Base-by-base conservation (phyloP, 108 stramenopile species). In the Thalassiosira profunda region DNA sequence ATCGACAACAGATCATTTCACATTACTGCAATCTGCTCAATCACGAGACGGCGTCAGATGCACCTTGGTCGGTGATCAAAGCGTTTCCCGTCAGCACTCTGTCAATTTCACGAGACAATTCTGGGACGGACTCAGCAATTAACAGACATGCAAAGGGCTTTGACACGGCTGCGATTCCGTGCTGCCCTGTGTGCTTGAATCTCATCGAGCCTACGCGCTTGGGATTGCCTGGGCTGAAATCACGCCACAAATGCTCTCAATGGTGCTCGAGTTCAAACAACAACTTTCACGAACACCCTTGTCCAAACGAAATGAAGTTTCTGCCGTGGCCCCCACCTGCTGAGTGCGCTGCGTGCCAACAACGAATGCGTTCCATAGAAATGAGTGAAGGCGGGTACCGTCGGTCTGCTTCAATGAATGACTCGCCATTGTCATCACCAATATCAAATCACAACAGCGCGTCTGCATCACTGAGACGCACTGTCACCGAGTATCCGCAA, bases 101-200 rank as follows among this genome's bases (percentile, higher is more conserved):
- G 6, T 57, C 79, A 41, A 48, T 40, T n/a, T 5, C 34, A 15
- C 51, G 37, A 14, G 46, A 12, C 36, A 36, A 44, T 21, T n/a
- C 44, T 20, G 41, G 43, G 58, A 49, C 41, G 5, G 52, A 40
- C 37, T 28, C 20, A 36, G 48, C 29, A 6, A 40, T 53, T 5
- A 67, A 66, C 12, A 40, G 51, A 31, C 34, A 52, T 34, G 38
- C 34, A 57, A 52, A 7, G 30, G 18, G 24, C 7, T 12, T 26
- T 58, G 44, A 72, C 24, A 41, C 58, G 57, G 51, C 68, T 43
- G 46, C 55, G 11, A 58, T 90, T 33, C 91, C 94, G 3, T 66
- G 83, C 23, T 95, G 94, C 55, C 86, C 94, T 1, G 91, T 95
- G 12, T 95, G 94, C 46, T 57, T 92, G 1, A 83, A 91, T 74